Evolutionary conservation across 108 stramenopile species (phyloP), one percentile per base, ranked within the genome.

Genomic region (Aurantiochytrium sp.): DNA sequence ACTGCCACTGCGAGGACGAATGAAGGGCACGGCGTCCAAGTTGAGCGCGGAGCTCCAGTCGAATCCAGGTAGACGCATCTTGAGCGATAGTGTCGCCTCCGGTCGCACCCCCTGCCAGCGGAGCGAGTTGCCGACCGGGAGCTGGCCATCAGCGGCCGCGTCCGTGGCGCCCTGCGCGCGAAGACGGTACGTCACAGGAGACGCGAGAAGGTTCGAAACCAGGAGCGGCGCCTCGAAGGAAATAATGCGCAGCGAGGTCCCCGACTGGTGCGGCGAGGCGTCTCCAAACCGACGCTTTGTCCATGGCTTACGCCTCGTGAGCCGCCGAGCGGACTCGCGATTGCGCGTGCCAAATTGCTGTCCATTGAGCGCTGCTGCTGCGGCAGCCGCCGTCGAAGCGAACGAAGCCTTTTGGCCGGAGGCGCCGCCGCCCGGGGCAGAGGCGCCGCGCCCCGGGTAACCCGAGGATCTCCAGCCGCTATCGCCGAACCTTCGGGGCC

Each of bases 81-180:
- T 22, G 19, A 81, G 73, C n/a, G 73, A 81, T 12, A 81, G 73
- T 0, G 50, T 24, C 24, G 73, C 73, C 39, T 81, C 73, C 10
- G 73, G 73, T 6, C 45, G 42, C 6, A 81, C 39, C 12, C 73
- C 73, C 45, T 81, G 73, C 73, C 73, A 81, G 73, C 73, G 73
- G 17, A 81, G 45, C 21, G 73, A 48, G 45, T 48, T 48, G 1
- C 73, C 73, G 10, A 81, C 73, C 21, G 39, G 73, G 12, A 81
- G 73, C 3, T 81, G 73, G 8, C 73, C 73, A 42, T 81, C 73
- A 6, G 73, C 73, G 3, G 73, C 73, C 0, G 59, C 59, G 19
- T 65, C 15, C 6, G 42, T 22, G 12, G 73, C 39, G 73, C 73
- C 73, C 6, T 48, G 10, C 0, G 73, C 39, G 39, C 73, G 73